A percentile compares a stretch with the other conserved stretches of the same genome.
These are phyloP conservation scores for Ogataea paradorogensis DNA, from an alignment of 805 yeast species.

Conservation along the genomic window DNA sequence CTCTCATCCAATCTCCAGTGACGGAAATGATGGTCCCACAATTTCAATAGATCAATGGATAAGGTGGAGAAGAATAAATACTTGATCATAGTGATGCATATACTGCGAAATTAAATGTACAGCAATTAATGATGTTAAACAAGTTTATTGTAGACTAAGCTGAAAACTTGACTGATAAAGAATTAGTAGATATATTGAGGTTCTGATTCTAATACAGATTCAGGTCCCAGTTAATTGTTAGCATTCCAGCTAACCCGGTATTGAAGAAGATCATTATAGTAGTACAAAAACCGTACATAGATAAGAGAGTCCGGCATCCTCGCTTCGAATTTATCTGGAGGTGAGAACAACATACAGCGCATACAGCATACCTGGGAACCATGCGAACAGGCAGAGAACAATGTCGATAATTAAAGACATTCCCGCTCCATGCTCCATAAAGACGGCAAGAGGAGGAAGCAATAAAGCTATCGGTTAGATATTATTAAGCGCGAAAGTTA, in stretches of 20 bases:
- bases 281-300: constrained; percentile 1
- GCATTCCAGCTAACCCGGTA: too few relatives aligned
- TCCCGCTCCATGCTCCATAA: constrained; percentile 64
- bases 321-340: constrained; percentile 8
- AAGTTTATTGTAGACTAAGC: background rate
- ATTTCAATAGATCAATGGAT: constrained; percentile 18
- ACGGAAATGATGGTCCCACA: constrained; percentile 85
- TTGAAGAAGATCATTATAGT: background rate
- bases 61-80: background rate
- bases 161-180: too few relatives aligned
- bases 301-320: background rate
- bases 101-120: background rate
- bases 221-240: too few relatives aligned
- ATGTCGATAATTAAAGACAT: constrained; percentile 63
- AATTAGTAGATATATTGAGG: too few relatives aligned
- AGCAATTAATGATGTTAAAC: background rate
- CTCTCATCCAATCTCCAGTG: constrained; percentile 71
- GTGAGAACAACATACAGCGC: constrained; percentile 59
- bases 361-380: constrained; percentile 81
- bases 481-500: too few relatives aligned
- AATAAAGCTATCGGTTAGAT: constrained; percentile 40
- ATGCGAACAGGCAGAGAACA: constrained; percentile 55
- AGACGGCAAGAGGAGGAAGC: constrained; percentile 77
- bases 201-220: too few relatives aligned
- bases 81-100: background rate